A percentile compares a stretch with the other conserved stretches of the same genome.
These are phyloP conservation scores for Cryphonectria radicalis DNA, from an alignment of 2,329 filamentous ascomycete genomes.

Conservation along the genomic window DNA sequence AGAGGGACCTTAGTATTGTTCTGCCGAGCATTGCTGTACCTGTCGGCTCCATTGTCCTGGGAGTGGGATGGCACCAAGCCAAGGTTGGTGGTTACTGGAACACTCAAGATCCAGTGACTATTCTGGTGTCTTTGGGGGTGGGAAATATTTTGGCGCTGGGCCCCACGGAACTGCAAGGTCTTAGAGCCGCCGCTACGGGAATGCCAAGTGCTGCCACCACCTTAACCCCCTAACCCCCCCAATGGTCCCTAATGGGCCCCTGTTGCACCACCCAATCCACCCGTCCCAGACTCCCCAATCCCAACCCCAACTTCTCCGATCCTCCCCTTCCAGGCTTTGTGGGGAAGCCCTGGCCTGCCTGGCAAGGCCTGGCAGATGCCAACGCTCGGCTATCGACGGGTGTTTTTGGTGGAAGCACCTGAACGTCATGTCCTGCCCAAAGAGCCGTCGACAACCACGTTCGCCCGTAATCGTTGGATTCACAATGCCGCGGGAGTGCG, in stretches of 20 bases:
- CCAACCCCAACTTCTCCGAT: neutral
- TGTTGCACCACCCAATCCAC: too few species aligned
- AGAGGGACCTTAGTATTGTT: slow-evolving; percentile 7
- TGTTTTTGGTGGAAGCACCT: neutral
- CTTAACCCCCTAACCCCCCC: too few species aligned
- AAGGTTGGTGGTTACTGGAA: neutral
- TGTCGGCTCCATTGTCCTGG: neutral
- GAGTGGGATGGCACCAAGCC: neutral
- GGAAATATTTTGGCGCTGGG: slow-evolving; percentile 23
- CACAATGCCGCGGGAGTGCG: slow-evolving; percentile 12
- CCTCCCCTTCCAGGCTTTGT: neutral
- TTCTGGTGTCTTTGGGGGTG: neutral
- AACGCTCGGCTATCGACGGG: slow-evolving; percentile 32
- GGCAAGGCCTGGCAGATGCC: neutral
- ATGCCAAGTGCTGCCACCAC: neutral
- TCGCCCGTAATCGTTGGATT: neutral
- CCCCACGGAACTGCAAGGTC: slow-evolving; percentile 10
- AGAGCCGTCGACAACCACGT: slow-evolving; percentile 14
- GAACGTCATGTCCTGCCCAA: slow-evolving; percentile 16
- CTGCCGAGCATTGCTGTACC: slow-evolving; percentile 21
- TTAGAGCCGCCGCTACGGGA: neutral
- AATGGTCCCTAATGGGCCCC: neutral
- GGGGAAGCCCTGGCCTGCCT: slow-evolving; percentile 16
- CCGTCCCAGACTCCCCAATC: neutral
- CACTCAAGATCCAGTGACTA: neutral